Conservation (phyloP, 2,329 filamentous ascomycete genomes). For the Lizonia empirigonia region DNA sequence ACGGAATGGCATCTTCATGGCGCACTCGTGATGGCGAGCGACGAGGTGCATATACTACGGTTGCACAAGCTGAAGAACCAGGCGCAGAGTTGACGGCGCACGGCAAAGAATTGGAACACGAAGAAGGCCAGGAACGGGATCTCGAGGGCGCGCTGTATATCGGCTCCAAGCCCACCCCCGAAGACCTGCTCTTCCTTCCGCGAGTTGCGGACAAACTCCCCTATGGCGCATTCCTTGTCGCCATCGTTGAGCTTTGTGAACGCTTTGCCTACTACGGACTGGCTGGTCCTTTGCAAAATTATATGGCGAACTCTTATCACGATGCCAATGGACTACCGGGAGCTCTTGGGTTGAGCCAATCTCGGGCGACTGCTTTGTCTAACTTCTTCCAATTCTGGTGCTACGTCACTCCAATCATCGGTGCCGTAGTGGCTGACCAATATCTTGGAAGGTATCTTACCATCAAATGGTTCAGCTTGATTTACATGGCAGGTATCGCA, state of each 20-base stretch:
- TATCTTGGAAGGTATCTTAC: constrained; percentile 73
- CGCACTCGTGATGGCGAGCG: constrained; percentile 19
- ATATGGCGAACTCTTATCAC: constrained; percentile 52
- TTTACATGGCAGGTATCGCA: constrained; percentile 69
- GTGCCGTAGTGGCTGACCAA: constrained; percentile 66
- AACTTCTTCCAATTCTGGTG: constrained; percentile 58
- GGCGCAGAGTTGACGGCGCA: constrained; percentile 24
- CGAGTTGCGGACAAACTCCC: constrained; percentile 54
- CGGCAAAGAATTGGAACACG: constrained; percentile 19
- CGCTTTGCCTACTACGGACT: constrained; percentile 55
- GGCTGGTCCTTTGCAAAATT: constrained; percentile 57
- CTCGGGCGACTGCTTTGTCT: constrained; percentile 53
- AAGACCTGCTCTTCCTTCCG: constrained; percentile 35
- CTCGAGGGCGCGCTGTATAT: constrained; percentile 20
- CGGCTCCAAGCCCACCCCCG: constrained; percentile 33
- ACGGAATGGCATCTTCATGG: constrained; percentile 32
- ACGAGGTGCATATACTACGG: constrained; percentile 38
- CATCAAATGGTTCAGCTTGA: constrained; percentile 67
- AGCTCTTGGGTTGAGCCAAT: constrained; percentile 50
- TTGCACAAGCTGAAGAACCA: constrained; percentile 40
- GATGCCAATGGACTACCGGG: constrained; percentile 50
- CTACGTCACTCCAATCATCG: constrained; percentile 55
- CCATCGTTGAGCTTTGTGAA: constrained; percentile 57
- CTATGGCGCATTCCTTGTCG: constrained; percentile 53
- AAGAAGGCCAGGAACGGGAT: not conserved